phyloP scores from a whole-genome alignment of 257 asterid species.

The Catharanthus roseus region DNA sequence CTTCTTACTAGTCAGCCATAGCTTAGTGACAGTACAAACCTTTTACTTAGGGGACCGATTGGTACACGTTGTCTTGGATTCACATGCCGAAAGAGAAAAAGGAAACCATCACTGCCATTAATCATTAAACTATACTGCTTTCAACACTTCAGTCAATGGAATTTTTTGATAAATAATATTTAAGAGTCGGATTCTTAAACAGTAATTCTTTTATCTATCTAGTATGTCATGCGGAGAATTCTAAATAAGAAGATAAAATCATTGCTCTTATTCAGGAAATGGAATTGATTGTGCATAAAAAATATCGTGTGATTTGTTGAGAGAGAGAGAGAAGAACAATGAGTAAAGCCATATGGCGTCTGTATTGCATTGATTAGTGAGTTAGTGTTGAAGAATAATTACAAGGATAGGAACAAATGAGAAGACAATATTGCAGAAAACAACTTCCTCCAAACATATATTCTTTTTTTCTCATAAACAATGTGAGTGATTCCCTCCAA shows the following conservation, averaged over 20 bases:
- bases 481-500: too few relatives aligned
- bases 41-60: not conserved
- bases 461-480: too few relatives aligned
- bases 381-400: slow-evolving; percentile 2
- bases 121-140: too few relatives aligned
- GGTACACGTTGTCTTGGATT: not conserved
- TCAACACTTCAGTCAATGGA: too few relatives aligned
- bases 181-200: too few relatives aligned
- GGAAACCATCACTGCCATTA: not conserved
- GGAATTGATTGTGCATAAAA: not conserved
- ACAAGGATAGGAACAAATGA: slow-evolving; percentile 16
- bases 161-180: too few relatives aligned
- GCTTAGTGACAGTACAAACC: too few relatives aligned
- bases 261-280: not conserved
- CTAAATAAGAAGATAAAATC: too few relatives aligned
- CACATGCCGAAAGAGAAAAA: not conserved
- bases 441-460: too few relatives aligned
- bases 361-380: not conserved
- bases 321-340: not conserved
- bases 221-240: too few relatives aligned
- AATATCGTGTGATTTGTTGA: not conserved
- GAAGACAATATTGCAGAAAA: slow-evolving; percentile 15
- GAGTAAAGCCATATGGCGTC: not conserved
- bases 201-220: too few relatives aligned
- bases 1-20: too few relatives aligned